Conservation (phyloP, 371 early-diverging fungal genomes). For the Syncephalastrum sp. region DNA sequence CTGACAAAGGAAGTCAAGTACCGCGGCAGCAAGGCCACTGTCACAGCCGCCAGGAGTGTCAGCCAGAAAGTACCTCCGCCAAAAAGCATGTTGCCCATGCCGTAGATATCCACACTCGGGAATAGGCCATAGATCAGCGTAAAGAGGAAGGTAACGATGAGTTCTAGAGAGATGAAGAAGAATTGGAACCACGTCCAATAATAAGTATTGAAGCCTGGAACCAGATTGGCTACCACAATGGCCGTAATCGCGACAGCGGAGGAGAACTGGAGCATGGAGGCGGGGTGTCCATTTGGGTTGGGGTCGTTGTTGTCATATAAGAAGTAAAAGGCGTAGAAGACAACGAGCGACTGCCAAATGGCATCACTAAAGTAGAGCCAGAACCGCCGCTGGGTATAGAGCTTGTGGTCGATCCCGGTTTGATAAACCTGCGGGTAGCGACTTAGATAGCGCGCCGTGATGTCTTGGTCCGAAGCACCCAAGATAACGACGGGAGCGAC, state of each 20-base stretch:
- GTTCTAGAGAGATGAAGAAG: constrained; percentile 45
- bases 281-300: constrained; percentile 34
- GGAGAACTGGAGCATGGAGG: constrained; percentile 54
- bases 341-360: constrained; percentile 68
- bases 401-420: constrained; percentile 59
- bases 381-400: constrained; percentile 62
- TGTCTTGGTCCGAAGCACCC: constrained; percentile 62
- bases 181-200: constrained; percentile 76
- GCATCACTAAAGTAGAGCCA: constrained; percentile 68
- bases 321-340: constrained; percentile 62
- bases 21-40: constrained; percentile 65
- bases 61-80: constrained; percentile 73
- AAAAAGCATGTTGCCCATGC: constrained; percentile 59
- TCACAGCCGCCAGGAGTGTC: constrained; percentile 52
- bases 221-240: constrained; percentile 71
- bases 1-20: constrained; percentile 58
- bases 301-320: constrained; percentile 39
- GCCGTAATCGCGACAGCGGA: constrained; percentile 61
- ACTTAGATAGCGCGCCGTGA: constrained; percentile 54
- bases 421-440: constrained; percentile 66
- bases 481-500: constrained; percentile 63
- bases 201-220: constrained; percentile 69
- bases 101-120: constrained; percentile 53
- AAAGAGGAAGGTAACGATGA: constrained; percentile 51
- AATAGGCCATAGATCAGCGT: constrained; percentile 59